Base-by-base conservation (phyloP, 306 rosid genomes). In the Cucumis cinereus region DNA sequence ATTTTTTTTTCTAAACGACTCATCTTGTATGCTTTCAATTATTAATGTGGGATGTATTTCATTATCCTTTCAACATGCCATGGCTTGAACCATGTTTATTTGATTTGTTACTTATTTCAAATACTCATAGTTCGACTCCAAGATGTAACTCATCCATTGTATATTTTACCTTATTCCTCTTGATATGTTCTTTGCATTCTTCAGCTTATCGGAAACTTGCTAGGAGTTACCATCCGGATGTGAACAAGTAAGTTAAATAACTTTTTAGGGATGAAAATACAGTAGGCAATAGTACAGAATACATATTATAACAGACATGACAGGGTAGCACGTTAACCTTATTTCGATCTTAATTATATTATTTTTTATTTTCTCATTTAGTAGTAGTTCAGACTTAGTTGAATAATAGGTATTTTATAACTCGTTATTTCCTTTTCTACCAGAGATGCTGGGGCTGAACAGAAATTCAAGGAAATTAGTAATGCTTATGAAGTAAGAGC, bases 141-240 rank as follows among this genome's bases (percentile, higher is more conserved):
- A 68, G 55, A 43, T 43, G 12, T 23, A 23, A 45, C 15, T 71
- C 7, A 49, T 26, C 24, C 75, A 49, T 71, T 30, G 30, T 26
- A 26, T 26, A 47, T 26, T 23, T 70, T 70, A 49, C 57, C 75
- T 70, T 49, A 47, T 8, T 43, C 1, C 40, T 16, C 12, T 47
- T 71, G 41, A 6, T 16, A 8, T 26, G 22, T 8, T 49, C 79
- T 68, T 78, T 49, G 73, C 60, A 30, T 83, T 71, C 81, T 90
- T 82, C 97, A 94, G 99, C 98, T 70, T 94, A 94, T 71, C 88
- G 99, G 85, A 94, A 90, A 85, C 98, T 94, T 79, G 99, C 99
- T 47, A 89, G 99, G 80, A 90, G 79, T 82, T 92, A 77, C 82
- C 99, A 94, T 80, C 99, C 99, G 16, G 99, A 94, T 80, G 99